A percentile compares a stretch with the other conserved stretches of the same genome.
Evolutionary conservation across 2,329 filamentous ascomycete species (phyloP).

Genomic region (Fusarium sp.): DNA sequence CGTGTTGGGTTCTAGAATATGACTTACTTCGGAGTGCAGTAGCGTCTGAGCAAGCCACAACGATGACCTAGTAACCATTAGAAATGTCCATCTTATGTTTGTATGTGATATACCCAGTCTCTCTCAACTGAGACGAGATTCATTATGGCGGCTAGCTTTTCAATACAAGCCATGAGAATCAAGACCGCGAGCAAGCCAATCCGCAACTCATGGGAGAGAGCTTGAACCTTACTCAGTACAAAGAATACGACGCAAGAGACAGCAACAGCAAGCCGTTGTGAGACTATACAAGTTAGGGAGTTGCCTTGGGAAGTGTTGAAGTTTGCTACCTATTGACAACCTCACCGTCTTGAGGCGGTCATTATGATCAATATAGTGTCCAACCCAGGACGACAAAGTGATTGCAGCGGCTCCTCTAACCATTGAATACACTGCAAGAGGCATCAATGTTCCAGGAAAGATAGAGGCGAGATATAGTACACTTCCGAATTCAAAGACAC

Average conservation of each 20-base stretch:
- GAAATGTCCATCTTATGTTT: not conserved
- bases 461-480: constrained; percentile 69
- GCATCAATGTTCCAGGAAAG: constrained; percentile 71
- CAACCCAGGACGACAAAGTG: constrained; percentile 69
- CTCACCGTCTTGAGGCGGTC: constrained; percentile 65
- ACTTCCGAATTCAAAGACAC: constrained; percentile 73
- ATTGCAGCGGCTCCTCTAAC: constrained; percentile 69
- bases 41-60: constrained; percentile 42
- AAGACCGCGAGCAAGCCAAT: constrained; percentile 52
- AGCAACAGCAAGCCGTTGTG: constrained; percentile 60
- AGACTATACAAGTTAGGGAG: constrained; percentile 42
- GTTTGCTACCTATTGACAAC: constrained; percentile 58
- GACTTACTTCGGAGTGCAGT: constrained; percentile 37
- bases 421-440: constrained; percentile 77
- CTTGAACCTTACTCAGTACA: constrained; percentile 28
- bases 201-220: constrained; percentile 17
- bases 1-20: not conserved
- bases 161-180: constrained; percentile 71
- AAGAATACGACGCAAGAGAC: constrained; percentile 62
- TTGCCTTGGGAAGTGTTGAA: not conserved
- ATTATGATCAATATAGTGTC: constrained; percentile 68
- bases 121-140: constrained; percentile 78
- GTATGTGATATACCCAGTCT: constrained; percentile 69
- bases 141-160: constrained; percentile 74
- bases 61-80: constrained; percentile 46